Evolutionary conservation across 345 rosid species (phyloP).

Genomic region (Boechera divaricarpa): DNA sequence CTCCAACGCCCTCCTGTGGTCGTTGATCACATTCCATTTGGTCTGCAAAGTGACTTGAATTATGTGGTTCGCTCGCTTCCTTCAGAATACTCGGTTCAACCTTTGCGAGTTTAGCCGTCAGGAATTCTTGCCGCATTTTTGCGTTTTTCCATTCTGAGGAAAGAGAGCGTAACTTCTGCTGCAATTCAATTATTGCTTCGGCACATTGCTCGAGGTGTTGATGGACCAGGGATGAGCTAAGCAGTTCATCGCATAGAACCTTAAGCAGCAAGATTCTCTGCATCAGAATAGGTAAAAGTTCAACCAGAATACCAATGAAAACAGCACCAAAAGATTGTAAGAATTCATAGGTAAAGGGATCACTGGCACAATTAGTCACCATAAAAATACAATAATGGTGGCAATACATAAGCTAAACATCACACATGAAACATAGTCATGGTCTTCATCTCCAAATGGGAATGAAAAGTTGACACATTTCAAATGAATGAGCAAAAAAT

Average conservation of each 20-base stretch:
- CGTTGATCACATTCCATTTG: constrained; percentile 42
- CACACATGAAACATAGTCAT: constrained; percentile 19
- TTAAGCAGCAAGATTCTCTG: constrained; percentile 86
- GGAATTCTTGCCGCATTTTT: constrained; percentile 69
- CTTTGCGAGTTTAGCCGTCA: constrained; percentile 66
- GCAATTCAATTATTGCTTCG: constrained; percentile 73
- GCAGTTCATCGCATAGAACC: constrained; percentile 90
- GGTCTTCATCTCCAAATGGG: constrained; percentile 20
- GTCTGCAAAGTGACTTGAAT: constrained; percentile 23
- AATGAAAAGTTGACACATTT: constrained; percentile 7
- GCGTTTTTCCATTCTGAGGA: constrained; percentile 70
- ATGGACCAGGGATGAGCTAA: constrained; percentile 74
- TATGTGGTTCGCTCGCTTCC: constrained; percentile 51
- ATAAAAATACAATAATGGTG: constrained; percentile 12
- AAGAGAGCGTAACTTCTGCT: constrained; percentile 84
- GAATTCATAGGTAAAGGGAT: background rate
- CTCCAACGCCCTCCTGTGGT: constrained; percentile 43
- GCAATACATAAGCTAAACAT: constrained; percentile 27
- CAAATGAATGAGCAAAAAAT: constrained; percentile 14
- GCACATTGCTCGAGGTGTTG: constrained; percentile 95
- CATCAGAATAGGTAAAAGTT: constrained; percentile 43
- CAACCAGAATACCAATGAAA: constrained; percentile 26
- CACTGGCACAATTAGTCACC: constrained; percentile 6
- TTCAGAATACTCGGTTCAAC: constrained; percentile 47
- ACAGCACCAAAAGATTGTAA: constrained; percentile 17